Evolutionary conservation across 2,329 filamentous ascomycete genomes (phyloP).

Genomic region (Grosmannia huntii): DNA sequence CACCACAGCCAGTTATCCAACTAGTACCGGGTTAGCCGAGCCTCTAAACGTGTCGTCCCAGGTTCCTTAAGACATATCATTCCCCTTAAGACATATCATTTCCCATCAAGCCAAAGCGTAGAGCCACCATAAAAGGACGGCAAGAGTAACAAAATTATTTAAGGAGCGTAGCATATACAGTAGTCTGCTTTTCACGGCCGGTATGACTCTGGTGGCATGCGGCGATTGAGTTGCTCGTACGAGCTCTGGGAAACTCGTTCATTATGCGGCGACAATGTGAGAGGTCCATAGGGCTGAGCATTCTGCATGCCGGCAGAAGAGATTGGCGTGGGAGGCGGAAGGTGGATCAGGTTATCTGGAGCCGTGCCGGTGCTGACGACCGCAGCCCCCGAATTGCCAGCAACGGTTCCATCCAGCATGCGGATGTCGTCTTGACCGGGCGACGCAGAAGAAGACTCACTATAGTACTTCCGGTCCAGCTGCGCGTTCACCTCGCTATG

Average conservation of each 20-base stretch:
- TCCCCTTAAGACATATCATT: no score
- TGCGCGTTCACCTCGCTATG: not conserved
- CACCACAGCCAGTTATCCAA: not conserved
- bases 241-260: not conserved
- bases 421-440: not conserved
- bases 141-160: not conserved
- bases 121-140: not conserved
- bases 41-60: no score
- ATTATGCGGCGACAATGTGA: not conserved
- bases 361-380: not conserved
- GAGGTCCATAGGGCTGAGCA: not conserved
- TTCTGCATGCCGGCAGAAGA: not conserved
- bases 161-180: not conserved
- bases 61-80: no score
- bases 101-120: no score
- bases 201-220: not conserved
- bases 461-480: not conserved
- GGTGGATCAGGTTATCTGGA: not conserved
- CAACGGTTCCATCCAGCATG: not conserved
- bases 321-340: not conserved
- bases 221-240: not conserved
- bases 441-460: not conserved
- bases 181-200: no score
- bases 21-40: no score
- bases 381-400: not conserved